phyloP scores from a whole-genome alignment of 345 rosid species.

The Hibiscus mutabilis region DNA sequence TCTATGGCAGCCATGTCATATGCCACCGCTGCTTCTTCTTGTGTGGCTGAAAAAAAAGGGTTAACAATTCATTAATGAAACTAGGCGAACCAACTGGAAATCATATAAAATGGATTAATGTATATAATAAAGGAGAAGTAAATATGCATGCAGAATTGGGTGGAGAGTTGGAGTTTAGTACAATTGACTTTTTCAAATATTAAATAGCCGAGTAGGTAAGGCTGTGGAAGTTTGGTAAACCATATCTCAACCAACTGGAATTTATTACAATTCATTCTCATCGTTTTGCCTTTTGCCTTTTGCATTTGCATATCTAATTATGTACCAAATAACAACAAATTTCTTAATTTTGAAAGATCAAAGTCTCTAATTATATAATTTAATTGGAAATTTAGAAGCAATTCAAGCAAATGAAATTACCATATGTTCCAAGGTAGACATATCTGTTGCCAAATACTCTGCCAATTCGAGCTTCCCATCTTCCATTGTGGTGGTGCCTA shows the following conservation, averaged over 20 bases:
- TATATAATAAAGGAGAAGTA: neutral
- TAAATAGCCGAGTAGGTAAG: conserved; percentile 22
- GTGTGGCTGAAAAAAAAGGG: conserved; percentile 49
- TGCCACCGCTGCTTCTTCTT: conserved; percentile 92
- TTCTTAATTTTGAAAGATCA: no score
- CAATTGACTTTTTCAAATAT: conserved; percentile 2
- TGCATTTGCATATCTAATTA: neutral
- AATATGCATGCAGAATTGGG: conserved; percentile 30
- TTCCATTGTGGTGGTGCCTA: conserved; percentile 78
- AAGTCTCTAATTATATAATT: no score
- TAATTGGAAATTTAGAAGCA: no score
- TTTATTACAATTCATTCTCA: neutral
- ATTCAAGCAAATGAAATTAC: conserved; percentile 18
- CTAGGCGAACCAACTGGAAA: neutral
- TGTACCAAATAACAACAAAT: no score
- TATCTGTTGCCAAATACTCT: conserved; percentile 69
- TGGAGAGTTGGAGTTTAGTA: conserved; percentile 11
- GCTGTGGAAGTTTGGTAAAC: conserved; percentile 46
- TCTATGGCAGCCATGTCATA: conserved; percentile 90
- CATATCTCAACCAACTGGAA: conserved; percentile 25
- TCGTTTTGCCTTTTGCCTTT: neutral
- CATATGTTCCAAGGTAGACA: conserved; percentile 67
- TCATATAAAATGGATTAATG: neutral
- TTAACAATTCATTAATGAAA: no score
- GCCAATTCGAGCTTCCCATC: conserved; percentile 81